Evolutionary conservation across 2,329 filamentous ascomycete genomes (phyloP).

Genomic region (Cladosporium sp.): DNA sequence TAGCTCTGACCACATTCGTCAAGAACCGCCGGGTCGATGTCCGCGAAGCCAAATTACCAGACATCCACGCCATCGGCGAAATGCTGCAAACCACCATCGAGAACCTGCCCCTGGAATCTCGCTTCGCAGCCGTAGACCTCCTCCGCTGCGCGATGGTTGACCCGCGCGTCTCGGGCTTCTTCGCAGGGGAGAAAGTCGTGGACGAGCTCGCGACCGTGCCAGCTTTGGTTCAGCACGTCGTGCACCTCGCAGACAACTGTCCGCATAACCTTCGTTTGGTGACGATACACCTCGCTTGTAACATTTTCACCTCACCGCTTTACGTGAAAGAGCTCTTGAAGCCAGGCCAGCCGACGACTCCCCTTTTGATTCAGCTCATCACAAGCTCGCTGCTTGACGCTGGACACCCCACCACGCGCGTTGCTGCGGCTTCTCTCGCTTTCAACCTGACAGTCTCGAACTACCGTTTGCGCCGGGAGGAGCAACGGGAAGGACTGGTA

Average conservation of each 20-base stretch:
- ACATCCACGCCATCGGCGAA: slow-evolving; percentile 60
- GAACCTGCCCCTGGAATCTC: slow-evolving; percentile 56
- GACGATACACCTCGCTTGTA: slow-evolving; percentile 77
- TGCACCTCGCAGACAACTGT: slow-evolving; percentile 55
- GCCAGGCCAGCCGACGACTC: slow-evolving; percentile 37
- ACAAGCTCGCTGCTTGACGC: slow-evolving; percentile 76
- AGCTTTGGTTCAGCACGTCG: slow-evolving; percentile 55
- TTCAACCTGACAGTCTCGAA: slow-evolving; percentile 77
- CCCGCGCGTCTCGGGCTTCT: slow-evolving; percentile 72
- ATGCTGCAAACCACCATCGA: slow-evolving; percentile 12
- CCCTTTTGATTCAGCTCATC: slow-evolving; percentile 64
- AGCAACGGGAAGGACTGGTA: slow-evolving; percentile 54
- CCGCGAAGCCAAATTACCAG: slow-evolving; percentile 65
- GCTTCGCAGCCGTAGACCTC: slow-evolving; percentile 84
- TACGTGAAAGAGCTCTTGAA: slow-evolving; percentile 50
- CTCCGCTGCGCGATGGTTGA: slow-evolving; percentile 75
- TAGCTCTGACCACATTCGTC: slow-evolving; percentile 67
- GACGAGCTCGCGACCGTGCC: slow-evolving; percentile 57
- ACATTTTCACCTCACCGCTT: slow-evolving; percentile 73
- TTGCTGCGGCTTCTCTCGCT: slow-evolving; percentile 75
- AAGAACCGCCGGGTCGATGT: slow-evolving; percentile 57
- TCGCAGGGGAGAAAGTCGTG: slow-evolving; percentile 62
- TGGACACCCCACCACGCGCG: slow-evolving; percentile 67
- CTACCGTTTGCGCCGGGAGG: slow-evolving; percentile 59
- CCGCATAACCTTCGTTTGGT: slow-evolving; percentile 83